Percentiles rank a stretch among this genome's conserved stretches.
phyloP scores from a whole-genome alignment of 2,329 filamentous ascomycete species.

The Aspergillus uvarum region DNA sequence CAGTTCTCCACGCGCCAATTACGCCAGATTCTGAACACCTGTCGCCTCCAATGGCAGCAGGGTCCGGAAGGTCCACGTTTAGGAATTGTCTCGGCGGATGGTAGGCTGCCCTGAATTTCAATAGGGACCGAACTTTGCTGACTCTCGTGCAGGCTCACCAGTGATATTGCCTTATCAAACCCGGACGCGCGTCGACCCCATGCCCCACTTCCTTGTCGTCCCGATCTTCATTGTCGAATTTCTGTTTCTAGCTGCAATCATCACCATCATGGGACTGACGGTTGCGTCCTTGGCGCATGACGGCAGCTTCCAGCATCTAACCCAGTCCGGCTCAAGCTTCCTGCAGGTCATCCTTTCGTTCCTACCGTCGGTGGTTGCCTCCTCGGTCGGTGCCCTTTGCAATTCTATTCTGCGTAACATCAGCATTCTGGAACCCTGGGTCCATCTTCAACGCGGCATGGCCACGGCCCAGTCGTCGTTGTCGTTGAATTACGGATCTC shows the following conservation, averaged over 20 bases:
- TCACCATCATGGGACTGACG: slow-evolving; percentile 32
- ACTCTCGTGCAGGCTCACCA: slow-evolving; percentile 21
- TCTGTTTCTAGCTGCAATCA: slow-evolving; percentile 31
- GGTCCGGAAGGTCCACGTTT: slow-evolving; percentile 28
- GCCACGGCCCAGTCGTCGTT: slow-evolving; percentile 27
- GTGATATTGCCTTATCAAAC: slow-evolving; percentile 25
- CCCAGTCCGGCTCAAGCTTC: slow-evolving; percentile 33
- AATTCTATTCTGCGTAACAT: slow-evolving; percentile 37
- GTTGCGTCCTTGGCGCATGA: slow-evolving; percentile 29
- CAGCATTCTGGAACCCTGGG: slow-evolving; percentile 37
- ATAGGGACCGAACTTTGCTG: not conserved
- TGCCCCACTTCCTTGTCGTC: slow-evolving; percentile 36
- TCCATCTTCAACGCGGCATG: slow-evolving; percentile 35
- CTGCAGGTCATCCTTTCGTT: slow-evolving; percentile 34
- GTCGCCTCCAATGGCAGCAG: slow-evolving; percentile 30
- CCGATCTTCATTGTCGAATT: slow-evolving; percentile 38
- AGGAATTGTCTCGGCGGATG: slow-evolving; percentile 32
- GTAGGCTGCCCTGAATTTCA: slow-evolving; percentile 12
- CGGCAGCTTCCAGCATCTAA: slow-evolving; percentile 32
- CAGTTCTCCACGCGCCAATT: slow-evolving; percentile 36
- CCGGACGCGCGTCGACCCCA: slow-evolving; percentile 29
- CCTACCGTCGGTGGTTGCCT: slow-evolving; percentile 34
- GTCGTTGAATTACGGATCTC: slow-evolving; percentile 35
- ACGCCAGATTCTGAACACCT: slow-evolving; percentile 30
- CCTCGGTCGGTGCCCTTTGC: slow-evolving; percentile 33